Conservation (phyloP, 768 basidiomycete genomes). For the Hericium rajendrae region DNA sequence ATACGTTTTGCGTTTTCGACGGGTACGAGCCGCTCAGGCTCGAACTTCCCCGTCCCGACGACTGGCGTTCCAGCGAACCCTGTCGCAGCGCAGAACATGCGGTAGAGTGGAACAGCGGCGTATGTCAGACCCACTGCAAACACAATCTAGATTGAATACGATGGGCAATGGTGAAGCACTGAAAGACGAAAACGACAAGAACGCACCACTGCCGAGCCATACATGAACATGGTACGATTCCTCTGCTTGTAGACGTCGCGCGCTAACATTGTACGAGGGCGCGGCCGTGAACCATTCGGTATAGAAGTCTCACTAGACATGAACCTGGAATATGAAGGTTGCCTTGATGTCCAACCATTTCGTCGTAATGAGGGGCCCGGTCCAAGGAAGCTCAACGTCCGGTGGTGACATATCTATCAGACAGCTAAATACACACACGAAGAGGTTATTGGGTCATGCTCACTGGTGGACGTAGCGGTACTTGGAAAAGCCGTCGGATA, state of each 20-base stretch:
- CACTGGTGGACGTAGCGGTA: no score
- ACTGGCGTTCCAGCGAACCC: constrained; percentile 95
- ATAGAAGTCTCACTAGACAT: neutral
- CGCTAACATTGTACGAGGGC: constrained; percentile 23
- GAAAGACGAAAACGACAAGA: neutral
- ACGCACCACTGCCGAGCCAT: constrained; percentile 72
- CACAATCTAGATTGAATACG: constrained; percentile 39
- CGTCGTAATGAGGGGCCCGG: no score
- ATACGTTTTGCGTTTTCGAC: constrained; percentile 62
- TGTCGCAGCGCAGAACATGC: constrained; percentile 96
- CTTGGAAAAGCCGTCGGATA: no score
- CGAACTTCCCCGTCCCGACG: constrained; percentile 76
- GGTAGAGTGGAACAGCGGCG: constrained; percentile 93
- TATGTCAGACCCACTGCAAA: constrained; percentile 81
- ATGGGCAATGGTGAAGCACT: neutral
- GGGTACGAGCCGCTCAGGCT: constrained; percentile 77
- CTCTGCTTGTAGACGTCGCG: constrained; percentile 39
- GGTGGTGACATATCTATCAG: no score
- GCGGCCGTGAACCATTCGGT: neutral
- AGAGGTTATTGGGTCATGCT: no score
- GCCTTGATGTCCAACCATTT: no score
- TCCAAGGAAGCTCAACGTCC: no score
- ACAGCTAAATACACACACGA: no score
- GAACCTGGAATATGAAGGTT: neutral
- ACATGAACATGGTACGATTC: constrained; percentile 77